A percentile compares a stretch with the other conserved stretches of the same genome.
Evolutionary conservation across 2,329 filamentous ascomycete species (phyloP).

Genomic region (Penicillium sp.): DNA sequence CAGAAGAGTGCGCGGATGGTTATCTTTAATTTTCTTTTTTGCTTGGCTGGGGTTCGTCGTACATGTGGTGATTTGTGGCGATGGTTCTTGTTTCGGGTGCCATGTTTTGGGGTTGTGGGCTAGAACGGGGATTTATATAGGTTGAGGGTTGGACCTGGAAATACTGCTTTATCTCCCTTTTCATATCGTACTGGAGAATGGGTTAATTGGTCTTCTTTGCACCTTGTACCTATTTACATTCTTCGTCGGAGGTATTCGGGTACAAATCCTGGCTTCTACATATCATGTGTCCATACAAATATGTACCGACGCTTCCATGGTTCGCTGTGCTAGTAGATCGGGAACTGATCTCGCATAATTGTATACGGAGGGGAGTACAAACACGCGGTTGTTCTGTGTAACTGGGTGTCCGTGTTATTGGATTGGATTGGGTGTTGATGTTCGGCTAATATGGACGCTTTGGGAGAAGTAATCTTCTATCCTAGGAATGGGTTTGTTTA

Average conservation of each 20-base stretch:
- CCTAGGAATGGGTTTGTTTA: neutral
- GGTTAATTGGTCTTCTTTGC: neutral
- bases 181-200: too few relatives aligned
- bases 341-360: constrained; percentile 4
- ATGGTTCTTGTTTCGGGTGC: too few relatives aligned
- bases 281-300: neutral
- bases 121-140: neutral
- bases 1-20: neutral
- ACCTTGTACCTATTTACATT: neutral
- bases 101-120: neutral
- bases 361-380: neutral
- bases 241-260: neutral
- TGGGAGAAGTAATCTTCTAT: neutral
- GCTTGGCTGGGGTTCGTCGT: neutral
- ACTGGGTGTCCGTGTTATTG: neutral
- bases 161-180: too few relatives aligned
- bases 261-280: neutral
- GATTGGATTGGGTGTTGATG: neutral
- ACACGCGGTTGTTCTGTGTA: constrained; percentile 1
- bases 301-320: neutral
- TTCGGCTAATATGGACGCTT: neutral
- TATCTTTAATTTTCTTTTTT: neutral
- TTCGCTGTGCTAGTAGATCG: neutral
- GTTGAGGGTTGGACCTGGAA: too few relatives aligned
- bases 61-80: neutral